Evolutionary conservation across 768 basidiomycete genomes (phyloP).

Genomic region (Macrolepiota fuliginosa): DNA sequence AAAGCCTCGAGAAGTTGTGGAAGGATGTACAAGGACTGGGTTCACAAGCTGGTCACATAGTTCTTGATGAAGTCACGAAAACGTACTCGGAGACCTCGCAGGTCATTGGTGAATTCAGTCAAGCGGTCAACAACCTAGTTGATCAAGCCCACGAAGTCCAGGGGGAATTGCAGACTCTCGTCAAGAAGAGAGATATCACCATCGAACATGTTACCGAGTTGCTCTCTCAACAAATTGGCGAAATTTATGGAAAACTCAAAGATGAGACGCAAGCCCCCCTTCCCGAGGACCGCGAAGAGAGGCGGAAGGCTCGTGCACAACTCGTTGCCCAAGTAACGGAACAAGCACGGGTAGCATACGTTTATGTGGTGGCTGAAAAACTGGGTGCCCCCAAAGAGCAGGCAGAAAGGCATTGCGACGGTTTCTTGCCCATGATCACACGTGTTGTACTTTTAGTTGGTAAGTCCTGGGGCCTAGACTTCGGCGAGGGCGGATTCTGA

Average conservation of each 20-base stretch:
- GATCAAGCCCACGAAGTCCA: background rate
- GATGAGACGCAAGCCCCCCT: constrained; percentile 12
- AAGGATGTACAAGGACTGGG: background rate
- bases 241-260: background rate
- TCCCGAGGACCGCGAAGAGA: constrained; percentile 8
- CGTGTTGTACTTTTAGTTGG: constrained; percentile 9
- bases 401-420: constrained; percentile 2
- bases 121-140: background rate
- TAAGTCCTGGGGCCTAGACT: background rate
- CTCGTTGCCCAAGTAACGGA: constrained; percentile 2
- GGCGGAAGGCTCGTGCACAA: constrained; percentile 7
- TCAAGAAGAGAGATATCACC: background rate
- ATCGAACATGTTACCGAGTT: background rate
- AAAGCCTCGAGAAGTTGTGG: background rate
- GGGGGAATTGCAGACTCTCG: background rate
- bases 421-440: background rate
- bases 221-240: background rate
- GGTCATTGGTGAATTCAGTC: background rate
- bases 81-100: background rate
- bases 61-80: background rate
- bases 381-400: constrained; percentile 1
- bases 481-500: background rate
- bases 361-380: background rate
- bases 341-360: constrained; percentile 1
- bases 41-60: background rate